Evolutionary conservation across 495 filamentous ascomycete species (phyloP), one percentile per base, ranked within the genome.

Genomic region (Aspergillus campestris): DNA sequence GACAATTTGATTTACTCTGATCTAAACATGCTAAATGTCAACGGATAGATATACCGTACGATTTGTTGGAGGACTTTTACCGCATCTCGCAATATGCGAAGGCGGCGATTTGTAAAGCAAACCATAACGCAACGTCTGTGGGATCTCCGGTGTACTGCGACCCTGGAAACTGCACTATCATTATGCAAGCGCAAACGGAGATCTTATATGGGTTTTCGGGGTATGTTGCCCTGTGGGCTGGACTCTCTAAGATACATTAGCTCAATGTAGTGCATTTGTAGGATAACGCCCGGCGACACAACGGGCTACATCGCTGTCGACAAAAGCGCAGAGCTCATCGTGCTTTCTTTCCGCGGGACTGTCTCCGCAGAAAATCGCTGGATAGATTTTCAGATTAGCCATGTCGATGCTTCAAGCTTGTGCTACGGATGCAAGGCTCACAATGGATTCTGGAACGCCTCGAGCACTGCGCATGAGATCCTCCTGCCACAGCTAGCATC

Each of bases 241-340:
- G 27, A 9, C 12, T 37, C 12, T 31, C 4, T 7, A 13, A 30
- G 15, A 34, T 9, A 13, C n/a, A 30, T 10, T 24, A 29, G 32
- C 8, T 9, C 6, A 28, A 30, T 27, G 42, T 24, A 49, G 40
- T 34, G 33, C 31, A 13, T 15, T 33, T 79, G 71, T 46, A 72
- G 77, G 3, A 37, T 65, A 28, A n/a, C 28, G 14, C 33, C 64
- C 3, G 72, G 78, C 9, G 82, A 82, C 49, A 73, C 71, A 15
- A 71, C 75, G 28, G 84, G 84, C 46, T 80, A 77, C 45, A 60
- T 86, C 29, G 77, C 77, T 13, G 53, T 70, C 24, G 84, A 87
- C 63, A 57, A 61, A 28, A 75, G 68, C 32, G 73, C 70, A 44
- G 46, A 61, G 13, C 50, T 74, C 24, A 82, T 85, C 37, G 66